phyloP scores from a whole-genome alignment of 164 flowering plant species.

The Taxillus chinensis region DNA sequence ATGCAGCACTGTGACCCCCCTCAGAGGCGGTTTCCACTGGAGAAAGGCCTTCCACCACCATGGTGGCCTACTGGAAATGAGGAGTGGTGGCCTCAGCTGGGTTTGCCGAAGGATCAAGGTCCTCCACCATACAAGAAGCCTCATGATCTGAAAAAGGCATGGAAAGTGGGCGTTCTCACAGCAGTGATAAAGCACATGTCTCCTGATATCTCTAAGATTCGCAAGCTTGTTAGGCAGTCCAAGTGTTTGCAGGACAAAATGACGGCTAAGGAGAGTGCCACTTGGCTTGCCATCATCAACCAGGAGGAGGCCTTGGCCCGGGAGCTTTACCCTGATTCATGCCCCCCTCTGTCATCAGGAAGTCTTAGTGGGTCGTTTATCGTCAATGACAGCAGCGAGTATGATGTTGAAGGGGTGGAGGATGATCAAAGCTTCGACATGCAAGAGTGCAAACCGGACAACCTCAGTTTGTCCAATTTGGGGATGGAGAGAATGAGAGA shows the following conservation, averaged over 20 bases:
- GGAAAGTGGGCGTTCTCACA: conserved; percentile 47
- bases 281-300: conserved; percentile 48
- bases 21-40: conserved; percentile 47
- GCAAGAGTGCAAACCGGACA: conserved; percentile 31
- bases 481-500: conserved; percentile 13
- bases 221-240: conserved; percentile 53
- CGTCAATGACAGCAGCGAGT: conserved; percentile 33
- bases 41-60: conserved; percentile 49
- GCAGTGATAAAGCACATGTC: conserved; percentile 58
- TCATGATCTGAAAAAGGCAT: conserved; percentile 54
- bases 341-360: conserved; percentile 24
- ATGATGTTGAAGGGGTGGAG: conserved; percentile 44
- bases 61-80: conserved; percentile 57
- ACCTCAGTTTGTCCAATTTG: conserved; percentile 12
- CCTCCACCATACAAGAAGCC: conserved; percentile 54
- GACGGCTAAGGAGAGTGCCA: conserved; percentile 54
- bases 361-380: conserved; percentile 31
- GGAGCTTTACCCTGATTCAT: conserved; percentile 34
- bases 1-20: conserved; percentile 67
- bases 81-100: conserved; percentile 50
- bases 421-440: conserved; percentile 30
- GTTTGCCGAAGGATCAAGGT: conserved; percentile 39
- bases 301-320: conserved; percentile 43
- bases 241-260: conserved; percentile 59
- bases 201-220: conserved; percentile 46